Conservation (phyloP, 2,329 filamentous ascomycete species). For the Pseudogymnoascus pannorum region DNA sequence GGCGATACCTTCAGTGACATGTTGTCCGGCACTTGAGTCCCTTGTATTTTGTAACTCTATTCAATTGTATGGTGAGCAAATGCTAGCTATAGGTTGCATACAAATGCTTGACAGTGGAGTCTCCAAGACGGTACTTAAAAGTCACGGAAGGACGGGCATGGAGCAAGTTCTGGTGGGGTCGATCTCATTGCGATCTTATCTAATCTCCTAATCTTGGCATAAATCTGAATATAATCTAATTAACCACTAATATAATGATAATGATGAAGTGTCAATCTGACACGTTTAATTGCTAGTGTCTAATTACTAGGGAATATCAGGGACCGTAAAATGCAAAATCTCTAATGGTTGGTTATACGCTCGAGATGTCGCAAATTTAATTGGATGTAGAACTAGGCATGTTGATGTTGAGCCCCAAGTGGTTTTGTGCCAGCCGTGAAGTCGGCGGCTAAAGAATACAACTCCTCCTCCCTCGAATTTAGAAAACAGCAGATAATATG, state of each 20-base stretch:
- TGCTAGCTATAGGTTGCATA: neutral
- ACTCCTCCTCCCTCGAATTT: too few species aligned
- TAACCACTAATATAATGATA: too few species aligned
- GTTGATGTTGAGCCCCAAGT: too few species aligned
- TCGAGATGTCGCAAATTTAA: neutral
- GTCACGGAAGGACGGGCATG: neutral
- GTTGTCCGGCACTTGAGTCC: neutral
- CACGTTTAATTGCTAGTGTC: too few species aligned
- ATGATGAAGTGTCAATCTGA: neutral
- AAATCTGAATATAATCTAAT: neutral
- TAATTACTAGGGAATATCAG: too few species aligned
- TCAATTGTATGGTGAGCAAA: constrained; percentile 1
- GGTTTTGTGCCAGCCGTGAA: too few species aligned
- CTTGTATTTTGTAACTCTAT: neutral
- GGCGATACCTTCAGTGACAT: neutral
- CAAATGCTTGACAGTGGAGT: neutral
- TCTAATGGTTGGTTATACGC: neutral
- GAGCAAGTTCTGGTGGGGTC: neutral
- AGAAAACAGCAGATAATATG: neutral
- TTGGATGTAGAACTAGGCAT: neutral
- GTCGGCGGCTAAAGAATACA: too few species aligned
- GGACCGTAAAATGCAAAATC: neutral
- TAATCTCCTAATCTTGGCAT: neutral
- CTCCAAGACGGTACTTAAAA: neutral
- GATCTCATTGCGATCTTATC: neutral